Evolutionary conservation across 176 grass and related monocot genomes (phyloP).

Genomic region (Poa annua): DNA sequence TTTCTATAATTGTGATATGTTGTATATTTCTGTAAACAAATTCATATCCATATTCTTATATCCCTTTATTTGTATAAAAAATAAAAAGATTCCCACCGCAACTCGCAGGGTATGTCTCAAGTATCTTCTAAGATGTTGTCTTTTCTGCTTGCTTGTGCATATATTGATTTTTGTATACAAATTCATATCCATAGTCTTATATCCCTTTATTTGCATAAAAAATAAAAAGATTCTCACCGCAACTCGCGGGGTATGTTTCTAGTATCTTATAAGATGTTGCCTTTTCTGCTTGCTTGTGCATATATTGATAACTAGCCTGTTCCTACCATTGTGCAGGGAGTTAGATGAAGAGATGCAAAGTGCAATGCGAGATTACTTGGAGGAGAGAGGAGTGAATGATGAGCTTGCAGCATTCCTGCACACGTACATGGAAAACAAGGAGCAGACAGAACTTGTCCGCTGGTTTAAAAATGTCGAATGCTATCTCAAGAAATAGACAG

Average conservation of each 20-base stretch:
- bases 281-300: not conserved
- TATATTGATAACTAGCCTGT: slow-evolving; percentile 26
- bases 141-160: not conserved
- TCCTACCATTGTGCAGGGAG: slow-evolving; percentile 49
- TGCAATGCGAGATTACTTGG: slow-evolving; percentile 59
- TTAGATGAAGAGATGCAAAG: slow-evolving; percentile 87
- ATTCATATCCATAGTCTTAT: too few species aligned
- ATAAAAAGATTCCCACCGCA: too few species aligned
- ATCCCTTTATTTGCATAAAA: too few species aligned
- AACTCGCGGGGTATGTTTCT: too few species aligned
- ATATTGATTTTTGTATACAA: too few species aligned
- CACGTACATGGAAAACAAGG: slow-evolving; percentile 67
- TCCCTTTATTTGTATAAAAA: too few species aligned
- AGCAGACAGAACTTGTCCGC: slow-evolving; percentile 63
- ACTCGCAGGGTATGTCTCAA: too few species aligned
- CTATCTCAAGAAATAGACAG: slow-evolving; percentile 56
- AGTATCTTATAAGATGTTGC: not conserved
- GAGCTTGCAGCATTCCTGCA: slow-evolving; percentile 76
- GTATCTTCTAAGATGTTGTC: not conserved
- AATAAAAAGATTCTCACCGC: too few species aligned
- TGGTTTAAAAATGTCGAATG: slow-evolving; percentile 66
- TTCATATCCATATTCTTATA: too few species aligned
- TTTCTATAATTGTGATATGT: too few species aligned
- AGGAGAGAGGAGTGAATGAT: slow-evolving; percentile 77
- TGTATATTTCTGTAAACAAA: too few species aligned